Evolutionary conservation across 2,329 filamentous ascomycete species (phyloP).

Genomic region (Coccinonectria pachysandricola): DNA sequence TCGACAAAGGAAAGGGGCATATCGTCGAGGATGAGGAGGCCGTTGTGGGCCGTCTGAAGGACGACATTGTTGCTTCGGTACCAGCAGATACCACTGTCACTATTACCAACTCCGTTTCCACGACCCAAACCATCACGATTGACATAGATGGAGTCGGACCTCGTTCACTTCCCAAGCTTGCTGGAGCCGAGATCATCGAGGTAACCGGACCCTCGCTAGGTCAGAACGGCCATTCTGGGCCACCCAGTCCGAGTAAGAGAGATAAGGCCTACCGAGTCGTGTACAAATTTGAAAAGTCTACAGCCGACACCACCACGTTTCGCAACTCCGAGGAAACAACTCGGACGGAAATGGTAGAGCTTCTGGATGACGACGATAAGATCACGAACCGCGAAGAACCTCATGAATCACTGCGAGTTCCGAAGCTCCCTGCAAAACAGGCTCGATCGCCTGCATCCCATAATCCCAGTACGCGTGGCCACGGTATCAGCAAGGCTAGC

Average conservation of each 20-base stretch:
- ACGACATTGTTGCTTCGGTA: constrained; percentile 44
- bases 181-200: constrained; percentile 49
- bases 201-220: too few relatives aligned
- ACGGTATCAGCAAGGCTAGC: too few relatives aligned
- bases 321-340: constrained; percentile 22
- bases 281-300: constrained; percentile 47
- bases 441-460: too few relatives aligned
- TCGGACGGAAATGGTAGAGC: constrained; percentile 17
- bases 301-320: constrained; percentile 31
- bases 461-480: too few relatives aligned
- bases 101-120: constrained; percentile 48
- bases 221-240: too few relatives aligned
- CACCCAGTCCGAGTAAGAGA: constrained; percentile 10
- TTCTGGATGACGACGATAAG: constrained; percentile 17
- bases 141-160: constrained; percentile 46
- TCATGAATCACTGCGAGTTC: constrained; percentile 6
- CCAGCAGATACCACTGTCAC: constrained; percentile 47
- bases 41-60: constrained; percentile 34
- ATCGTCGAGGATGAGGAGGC: constrained; percentile 30
- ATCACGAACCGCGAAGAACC: constrained; percentile 1
- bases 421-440: too few relatives aligned
- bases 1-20: neutral
- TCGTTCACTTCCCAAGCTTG: constrained; percentile 42
- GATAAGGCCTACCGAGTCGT: constrained; percentile 43
- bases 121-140: constrained; percentile 54